Evolutionary conservation across 2,329 filamentous ascomycete genomes (phyloP).

Genomic region (Botrytis sinoallii): DNA sequence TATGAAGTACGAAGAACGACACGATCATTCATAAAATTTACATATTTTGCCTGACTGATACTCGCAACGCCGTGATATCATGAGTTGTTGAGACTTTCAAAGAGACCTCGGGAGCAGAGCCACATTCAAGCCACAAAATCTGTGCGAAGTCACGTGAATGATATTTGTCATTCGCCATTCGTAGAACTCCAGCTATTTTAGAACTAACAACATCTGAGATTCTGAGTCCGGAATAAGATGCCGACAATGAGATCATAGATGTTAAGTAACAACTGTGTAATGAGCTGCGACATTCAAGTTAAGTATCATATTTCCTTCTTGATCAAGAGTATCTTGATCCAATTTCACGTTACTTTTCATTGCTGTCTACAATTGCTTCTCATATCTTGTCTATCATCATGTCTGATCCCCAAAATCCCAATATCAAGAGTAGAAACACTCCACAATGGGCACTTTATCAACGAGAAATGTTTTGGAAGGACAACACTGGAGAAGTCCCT

Average conservation of each 20-base stretch:
- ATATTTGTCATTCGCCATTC: not conserved
- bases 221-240: not conserved
- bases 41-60: not conserved
- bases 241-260: conserved; percentile 14
- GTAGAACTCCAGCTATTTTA: no score
- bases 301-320: not conserved
- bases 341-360: not conserved
- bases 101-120: not conserved
- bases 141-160: not conserved
- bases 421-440: conserved; percentile 48
- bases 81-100: not conserved
- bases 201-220: not conserved
- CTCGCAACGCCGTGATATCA: not conserved
- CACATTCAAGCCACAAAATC: not conserved
- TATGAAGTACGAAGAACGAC: not conserved
- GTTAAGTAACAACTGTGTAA: not conserved
- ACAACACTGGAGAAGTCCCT: conserved; percentile 46
- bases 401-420: conserved; percentile 50
- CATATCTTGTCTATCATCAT: conserved; percentile 19
- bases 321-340: not conserved
- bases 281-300: not conserved
- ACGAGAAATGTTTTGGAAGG: conserved; percentile 52
- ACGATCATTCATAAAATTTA: not conserved
- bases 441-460: conserved; percentile 55
- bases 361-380: not conserved